phyloP scores from a whole-genome alignment of 352 stramenopile genomes.

The Globisporangium acanthophoron region DNA sequence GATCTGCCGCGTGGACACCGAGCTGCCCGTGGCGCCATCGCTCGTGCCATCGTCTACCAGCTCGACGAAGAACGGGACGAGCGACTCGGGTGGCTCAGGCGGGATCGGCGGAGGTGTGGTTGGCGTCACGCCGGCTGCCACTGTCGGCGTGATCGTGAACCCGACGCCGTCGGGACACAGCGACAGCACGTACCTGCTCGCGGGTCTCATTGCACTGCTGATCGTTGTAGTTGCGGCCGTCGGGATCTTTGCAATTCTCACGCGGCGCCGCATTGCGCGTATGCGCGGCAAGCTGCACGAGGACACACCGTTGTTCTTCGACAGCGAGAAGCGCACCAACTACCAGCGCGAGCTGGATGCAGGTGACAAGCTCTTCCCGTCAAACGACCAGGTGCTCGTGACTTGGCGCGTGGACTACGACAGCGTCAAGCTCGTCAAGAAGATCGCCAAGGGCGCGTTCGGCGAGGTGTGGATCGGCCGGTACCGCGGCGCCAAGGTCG shows the following conservation, averaged over 20 bases:
- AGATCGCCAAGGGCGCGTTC: constrained; percentile 62
- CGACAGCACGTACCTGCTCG: constrained; percentile 45
- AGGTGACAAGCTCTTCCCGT: constrained; percentile 60
- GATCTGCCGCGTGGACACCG: constrained; percentile 42
- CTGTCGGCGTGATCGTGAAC: constrained; percentile 32
- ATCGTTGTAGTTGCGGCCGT: constrained; percentile 24
- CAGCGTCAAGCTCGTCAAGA: constrained; percentile 51
- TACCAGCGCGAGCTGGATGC: constrained; percentile 59
- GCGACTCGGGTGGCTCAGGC: background rate
- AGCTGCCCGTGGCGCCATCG: constrained; percentile 24
- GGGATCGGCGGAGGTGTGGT: background rate
- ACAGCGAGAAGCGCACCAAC: constrained; percentile 46
- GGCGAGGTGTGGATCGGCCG: constrained; percentile 69
- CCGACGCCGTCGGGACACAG: constrained; percentile 15
- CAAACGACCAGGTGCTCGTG: constrained; percentile 62
- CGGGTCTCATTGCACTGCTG: constrained; percentile 32
- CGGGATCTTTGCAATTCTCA: constrained; percentile 37
- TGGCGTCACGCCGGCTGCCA: constrained; percentile 10
- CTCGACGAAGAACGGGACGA: constrained; percentile 17
- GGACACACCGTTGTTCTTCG: constrained; percentile 67
- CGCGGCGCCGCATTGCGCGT: constrained; percentile 24
- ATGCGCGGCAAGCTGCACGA: constrained; percentile 57
- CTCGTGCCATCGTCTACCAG: background rate
- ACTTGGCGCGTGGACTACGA: constrained; percentile 72
- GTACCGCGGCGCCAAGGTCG: constrained; percentile 51